A percentile compares a stretch with the other conserved stretches of the same genome.
Conservation (phyloP, 768 basidiomycete genomes). For the Leccinellum rugosiceps region DNA sequence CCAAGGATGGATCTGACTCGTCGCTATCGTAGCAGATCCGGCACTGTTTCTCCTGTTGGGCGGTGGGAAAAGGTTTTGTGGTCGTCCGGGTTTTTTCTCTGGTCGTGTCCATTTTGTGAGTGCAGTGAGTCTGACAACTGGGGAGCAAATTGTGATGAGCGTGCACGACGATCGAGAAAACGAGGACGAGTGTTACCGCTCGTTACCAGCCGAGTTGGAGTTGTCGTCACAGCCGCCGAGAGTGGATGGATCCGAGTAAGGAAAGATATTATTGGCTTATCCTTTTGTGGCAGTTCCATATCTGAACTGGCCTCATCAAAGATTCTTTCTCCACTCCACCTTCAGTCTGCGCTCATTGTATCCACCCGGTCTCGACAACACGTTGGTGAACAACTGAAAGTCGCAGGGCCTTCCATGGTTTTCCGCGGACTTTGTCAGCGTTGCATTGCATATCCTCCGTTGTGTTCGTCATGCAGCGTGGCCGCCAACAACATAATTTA, state of each 20-base stretch:
- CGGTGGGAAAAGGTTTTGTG: constrained; percentile 12
- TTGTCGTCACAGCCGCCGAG: neutral
- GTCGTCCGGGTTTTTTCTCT: constrained; percentile 5
- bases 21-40: constrained; percentile 79
- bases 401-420: neutral
- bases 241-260: constrained; percentile 11
- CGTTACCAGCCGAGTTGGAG: neutral
- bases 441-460: neutral
- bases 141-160: neutral
- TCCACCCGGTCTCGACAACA: neutral
- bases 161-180: neutral
- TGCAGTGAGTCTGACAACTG: neutral
- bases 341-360: neutral
- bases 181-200: constrained; percentile 2
- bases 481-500: constrained; percentile 22
- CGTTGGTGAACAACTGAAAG: constrained; percentile 5
- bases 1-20: constrained; percentile 57
- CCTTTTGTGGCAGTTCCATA: neutral
- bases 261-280: constrained; percentile 1
- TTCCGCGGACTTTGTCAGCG: neutral
- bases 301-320: neutral
- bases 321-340: neutral
- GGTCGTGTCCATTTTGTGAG: constrained; percentile 15
- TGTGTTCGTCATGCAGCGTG: constrained; percentile 14
- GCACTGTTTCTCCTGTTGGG: constrained; percentile 60